Base-by-base conservation (phyloP, 2,329 filamentous ascomycete species). In the Clonostachys byssicola region DNA sequence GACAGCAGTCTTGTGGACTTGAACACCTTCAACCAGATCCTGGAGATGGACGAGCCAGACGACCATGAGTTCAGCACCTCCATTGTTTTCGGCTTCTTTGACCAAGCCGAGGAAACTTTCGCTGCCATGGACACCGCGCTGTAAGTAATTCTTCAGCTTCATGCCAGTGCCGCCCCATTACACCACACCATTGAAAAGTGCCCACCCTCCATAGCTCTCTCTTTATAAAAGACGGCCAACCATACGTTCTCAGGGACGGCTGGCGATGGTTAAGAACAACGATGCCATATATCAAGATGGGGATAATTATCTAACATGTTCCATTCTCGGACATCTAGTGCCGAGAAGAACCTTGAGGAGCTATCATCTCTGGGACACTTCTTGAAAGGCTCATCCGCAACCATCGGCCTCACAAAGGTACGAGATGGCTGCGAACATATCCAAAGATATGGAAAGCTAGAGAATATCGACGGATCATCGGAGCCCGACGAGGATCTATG, bases 391-490 rank as follows among this genome's bases (percentile, higher is more conserved):
- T 97, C 92, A 7, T 96, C 92, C 9, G 92, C 94, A 38, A 96
- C 94, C 5, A 80, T 99, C 46, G 94, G 94, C 42, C 80, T 97
- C 47, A 86, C 81, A 59, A 95, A 95, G 67, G 87, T 99, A 59
- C 89, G 90, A 65, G 91, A 96, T 61, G 86, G 83, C 52, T 99
- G 94, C 72, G 92, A 97, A 71, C 91, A 95, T 75, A 96, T 99
- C 60, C 92, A 99, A 68, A 87, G 95, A 61, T 95, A 85, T 64
- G 92, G 92, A 55, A 87, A 88, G 60, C 77, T 80, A 59, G 89
- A 92, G 68, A 91, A 92, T 56, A 81, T 89, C 50, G 85, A 88
- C 40, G 91, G 91, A 40, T 77, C 74, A 6, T 71, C 75, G 48
- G 83, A 89, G 61, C 71, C 74, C 3, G 83, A 95, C 58, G 75